phyloP scores from a whole-genome alignment of 352 stramenopile species.

The Globisporangium okanoganense region DNA sequence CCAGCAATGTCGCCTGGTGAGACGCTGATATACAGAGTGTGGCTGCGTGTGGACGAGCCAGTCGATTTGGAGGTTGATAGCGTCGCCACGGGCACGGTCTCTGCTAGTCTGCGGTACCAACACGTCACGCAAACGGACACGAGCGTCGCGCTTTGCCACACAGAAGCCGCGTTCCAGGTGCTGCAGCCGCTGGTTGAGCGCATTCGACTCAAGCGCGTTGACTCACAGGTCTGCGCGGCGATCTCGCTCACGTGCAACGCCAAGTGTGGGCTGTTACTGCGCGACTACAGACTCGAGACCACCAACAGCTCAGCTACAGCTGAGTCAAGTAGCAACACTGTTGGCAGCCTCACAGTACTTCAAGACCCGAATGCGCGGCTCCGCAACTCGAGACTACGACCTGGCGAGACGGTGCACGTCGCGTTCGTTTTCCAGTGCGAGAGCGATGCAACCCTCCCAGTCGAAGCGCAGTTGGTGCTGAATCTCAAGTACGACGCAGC shows the following conservation, averaged over 20 bases:
- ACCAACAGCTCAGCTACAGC: background rate
- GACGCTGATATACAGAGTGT: slow-evolving; percentile 23
- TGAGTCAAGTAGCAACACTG: background rate
- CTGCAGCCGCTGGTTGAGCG: slow-evolving; percentile 28
- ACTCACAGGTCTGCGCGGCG: slow-evolving; percentile 21
- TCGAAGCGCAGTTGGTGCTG: slow-evolving; percentile 8
- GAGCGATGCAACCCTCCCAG: background rate
- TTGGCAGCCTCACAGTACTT: slow-evolving; percentile 11
- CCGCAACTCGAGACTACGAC: slow-evolving; percentile 24
- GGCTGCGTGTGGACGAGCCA: slow-evolving; percentile 11
- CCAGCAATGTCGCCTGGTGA: slow-evolving; percentile 20
- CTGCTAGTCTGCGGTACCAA: slow-evolving; percentile 27
- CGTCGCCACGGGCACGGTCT: slow-evolving; percentile 11
- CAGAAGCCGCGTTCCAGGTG: slow-evolving; percentile 28
- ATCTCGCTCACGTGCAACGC: slow-evolving; percentile 40
- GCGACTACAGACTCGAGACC: slow-evolving; percentile 26
- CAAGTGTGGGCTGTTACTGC: slow-evolving; percentile 22
- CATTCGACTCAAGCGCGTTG: slow-evolving; percentile 38
- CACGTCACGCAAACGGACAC: slow-evolving; percentile 12
- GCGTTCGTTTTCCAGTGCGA: slow-evolving; percentile 31
- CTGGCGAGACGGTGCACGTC: slow-evolving; percentile 31
- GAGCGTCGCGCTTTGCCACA: slow-evolving; percentile 21
- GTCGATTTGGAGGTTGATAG: slow-evolving; percentile 5
- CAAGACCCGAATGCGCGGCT: slow-evolving; percentile 39
- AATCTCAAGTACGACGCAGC: slow-evolving; percentile 11